phyloP scores from a whole-genome alignment of 345 rosid genomes.

The Microcos paniculata region DNA sequence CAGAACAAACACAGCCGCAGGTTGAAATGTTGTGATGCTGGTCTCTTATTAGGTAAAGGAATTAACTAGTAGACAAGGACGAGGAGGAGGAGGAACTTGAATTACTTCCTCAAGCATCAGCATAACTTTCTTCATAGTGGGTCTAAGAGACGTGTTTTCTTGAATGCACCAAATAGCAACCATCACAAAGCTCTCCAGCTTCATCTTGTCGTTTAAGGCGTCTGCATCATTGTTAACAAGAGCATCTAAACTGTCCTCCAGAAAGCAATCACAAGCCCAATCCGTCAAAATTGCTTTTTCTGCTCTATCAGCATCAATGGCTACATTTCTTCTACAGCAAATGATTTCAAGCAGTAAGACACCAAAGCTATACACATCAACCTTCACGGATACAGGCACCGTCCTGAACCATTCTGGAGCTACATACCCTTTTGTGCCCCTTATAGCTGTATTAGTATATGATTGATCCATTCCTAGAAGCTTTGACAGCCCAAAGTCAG shows the following conservation, averaged over 20 bases:
- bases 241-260: conserved; percentile 26
- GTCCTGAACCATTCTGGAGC: conserved; percentile 55
- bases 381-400: conserved; percentile 39
- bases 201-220: conserved; percentile 14
- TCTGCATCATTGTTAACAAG: conserved; percentile 30
- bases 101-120: conserved; percentile 46
- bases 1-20: no score
- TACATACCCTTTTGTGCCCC: conserved; percentile 51
- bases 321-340: conserved; percentile 35
- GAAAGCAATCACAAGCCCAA: conserved; percentile 36
- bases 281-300: conserved; percentile 34
- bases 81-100: conserved; percentile 30
- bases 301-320: conserved; percentile 1
- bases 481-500: conserved; percentile 56
- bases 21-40: no score
- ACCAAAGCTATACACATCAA: conserved; percentile 48
- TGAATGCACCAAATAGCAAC: conserved; percentile 47
- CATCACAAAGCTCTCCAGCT: conserved; percentile 26
- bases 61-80: not conserved
- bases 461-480: conserved; percentile 39
- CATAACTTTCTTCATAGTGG: conserved; percentile 36
- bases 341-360: conserved; percentile 43
- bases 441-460: conserved; percentile 36
- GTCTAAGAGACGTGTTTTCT: conserved; percentile 35
- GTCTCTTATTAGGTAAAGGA: not conserved